Conservation (phyloP, 176 grass and related monocot genomes). For the Musa beccarii region DNA sequence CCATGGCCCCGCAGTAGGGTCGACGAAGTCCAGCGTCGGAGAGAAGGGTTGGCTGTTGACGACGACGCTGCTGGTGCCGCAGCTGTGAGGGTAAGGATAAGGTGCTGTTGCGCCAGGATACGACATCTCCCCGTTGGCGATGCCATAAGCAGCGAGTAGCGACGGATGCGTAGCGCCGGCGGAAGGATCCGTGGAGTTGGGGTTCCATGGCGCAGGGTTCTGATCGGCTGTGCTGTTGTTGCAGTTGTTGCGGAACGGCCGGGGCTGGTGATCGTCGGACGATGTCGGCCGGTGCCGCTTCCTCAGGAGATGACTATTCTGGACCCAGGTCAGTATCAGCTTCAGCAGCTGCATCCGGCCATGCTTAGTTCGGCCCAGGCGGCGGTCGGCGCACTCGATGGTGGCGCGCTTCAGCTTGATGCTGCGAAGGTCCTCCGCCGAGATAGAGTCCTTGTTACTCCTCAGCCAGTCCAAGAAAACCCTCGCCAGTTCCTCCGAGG, state of each 20-base stretch:
- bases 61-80: slow-evolving; percentile 47
- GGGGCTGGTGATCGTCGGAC: slow-evolving; percentile 14
- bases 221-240: slow-evolving; percentile 2
- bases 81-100: slow-evolving; percentile 33
- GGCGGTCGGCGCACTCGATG: slow-evolving; percentile 52
- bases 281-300: slow-evolving; percentile 22
- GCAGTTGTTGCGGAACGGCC: slow-evolving; percentile 13
- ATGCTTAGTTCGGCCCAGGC: slow-evolving; percentile 47
- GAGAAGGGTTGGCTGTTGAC: slow-evolving; percentile 56
- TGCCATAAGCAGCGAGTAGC: slow-evolving; percentile 23
- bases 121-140: slow-evolving; percentile 17
- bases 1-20: slow-evolving; percentile 33
- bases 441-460: slow-evolving; percentile 72
- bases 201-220: slow-evolving; percentile 25
- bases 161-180: background rate
- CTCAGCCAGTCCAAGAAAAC: slow-evolving; percentile 96
- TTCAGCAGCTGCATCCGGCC: slow-evolving; percentile 78
- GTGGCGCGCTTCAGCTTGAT: slow-evolving; percentile 78
- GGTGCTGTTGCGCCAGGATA: slow-evolving; percentile 21
- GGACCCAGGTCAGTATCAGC: slow-evolving; percentile 86
- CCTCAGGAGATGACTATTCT: slow-evolving; percentile 70
- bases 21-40: slow-evolving; percentile 35
- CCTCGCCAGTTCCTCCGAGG: slow-evolving; percentile 39
- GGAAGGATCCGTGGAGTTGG: slow-evolving; percentile 23
- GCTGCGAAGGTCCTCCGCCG: slow-evolving; percentile 68